Evolutionary conservation across 192 early-diverging fungal genomes (phyloP).

Genomic region (Pilobolus umbonatus): DNA sequence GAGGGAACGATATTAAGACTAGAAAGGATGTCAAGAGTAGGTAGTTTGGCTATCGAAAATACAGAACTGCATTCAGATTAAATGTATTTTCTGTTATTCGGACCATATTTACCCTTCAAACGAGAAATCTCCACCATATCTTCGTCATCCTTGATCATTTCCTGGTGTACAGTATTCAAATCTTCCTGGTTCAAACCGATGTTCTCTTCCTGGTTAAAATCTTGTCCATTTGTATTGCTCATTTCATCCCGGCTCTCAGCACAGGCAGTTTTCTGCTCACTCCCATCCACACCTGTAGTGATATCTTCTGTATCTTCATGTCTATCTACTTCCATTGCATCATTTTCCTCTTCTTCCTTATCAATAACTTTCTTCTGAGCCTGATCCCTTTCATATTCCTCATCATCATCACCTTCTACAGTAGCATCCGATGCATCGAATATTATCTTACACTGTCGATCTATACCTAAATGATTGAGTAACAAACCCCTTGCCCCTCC

Average conservation of each 20-base stretch:
- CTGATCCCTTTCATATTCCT: neutral
- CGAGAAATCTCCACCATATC: slow-evolving; percentile 35
- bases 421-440: slow-evolving; percentile 90
- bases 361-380: slow-evolving; percentile 12
- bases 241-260: neutral
- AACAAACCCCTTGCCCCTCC: slow-evolving; percentile 90
- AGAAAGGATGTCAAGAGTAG: neutral
- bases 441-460: slow-evolving; percentile 80
- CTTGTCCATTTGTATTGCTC: neutral
- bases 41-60: slow-evolving; percentile 13
- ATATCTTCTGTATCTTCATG: slow-evolving; percentile 26
- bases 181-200: neutral
- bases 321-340: slow-evolving; percentile 11
- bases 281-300: neutral
- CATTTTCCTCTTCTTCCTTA: slow-evolving; percentile 10
- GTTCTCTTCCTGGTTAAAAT: neutral
- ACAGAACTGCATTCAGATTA: neutral
- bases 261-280: neutral
- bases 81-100: too few species aligned
- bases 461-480: slow-evolving; percentile 81
- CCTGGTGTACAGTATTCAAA: neutral
- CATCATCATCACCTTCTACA: slow-evolving; percentile 27
- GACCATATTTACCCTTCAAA: slow-evolving; percentile 34
- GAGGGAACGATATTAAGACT: slow-evolving; percentile 57
- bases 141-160: slow-evolving; percentile 1